These are phyloP conservation scores for Hirsutella thompsonii DNA, from an alignment of 2,329 filamentous ascomycete genomes.

Conservation along the genomic window DNA sequence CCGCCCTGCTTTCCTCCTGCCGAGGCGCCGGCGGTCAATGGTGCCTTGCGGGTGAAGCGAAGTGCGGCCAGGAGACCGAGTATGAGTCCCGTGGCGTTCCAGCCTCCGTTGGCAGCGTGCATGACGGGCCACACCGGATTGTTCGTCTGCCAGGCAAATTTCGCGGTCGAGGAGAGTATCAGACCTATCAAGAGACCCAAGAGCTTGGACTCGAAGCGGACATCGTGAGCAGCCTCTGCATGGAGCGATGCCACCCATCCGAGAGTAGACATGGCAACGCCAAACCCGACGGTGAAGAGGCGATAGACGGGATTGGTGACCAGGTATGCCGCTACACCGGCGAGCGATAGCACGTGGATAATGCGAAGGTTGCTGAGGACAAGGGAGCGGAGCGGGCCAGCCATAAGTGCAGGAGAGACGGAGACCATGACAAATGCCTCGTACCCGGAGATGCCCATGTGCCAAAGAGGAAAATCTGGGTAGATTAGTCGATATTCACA, in stretches of 20 bases:
- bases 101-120: slow-evolving; percentile 79
- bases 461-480: slow-evolving; percentile 86
- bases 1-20: slow-evolving; percentile 35
- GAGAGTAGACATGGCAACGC: slow-evolving; percentile 66
- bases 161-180: slow-evolving; percentile 73
- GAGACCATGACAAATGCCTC: slow-evolving; percentile 81
- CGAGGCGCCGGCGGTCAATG: slow-evolving; percentile 27
- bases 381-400: slow-evolving; percentile 53
- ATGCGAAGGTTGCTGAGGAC: slow-evolving; percentile 56
- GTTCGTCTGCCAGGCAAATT: slow-evolving; percentile 88
- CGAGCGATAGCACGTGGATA: slow-evolving; percentile 64
- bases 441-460: slow-evolving; percentile 97
- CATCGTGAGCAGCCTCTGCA: slow-evolving; percentile 60
- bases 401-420: slow-evolving; percentile 67
- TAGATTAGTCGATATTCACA: slow-evolving; percentile 6
- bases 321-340: slow-evolving; percentile 68
- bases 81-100: slow-evolving; percentile 72
- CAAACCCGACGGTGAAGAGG: slow-evolving; percentile 70
- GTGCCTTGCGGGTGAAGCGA: slow-evolving; percentile 57
- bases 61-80: slow-evolving; percentile 65
- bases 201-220: slow-evolving; percentile 68
- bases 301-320: slow-evolving; percentile 60
- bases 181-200: slow-evolving; percentile 72
- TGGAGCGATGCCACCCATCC: slow-evolving; percentile 76
- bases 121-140: slow-evolving; percentile 96